Percentiles rank a stretch among this genome's conserved stretches.
Evolutionary conservation across 805 yeast genomes (phyloP).

Genomic region (Saturnispora saitoi): DNA sequence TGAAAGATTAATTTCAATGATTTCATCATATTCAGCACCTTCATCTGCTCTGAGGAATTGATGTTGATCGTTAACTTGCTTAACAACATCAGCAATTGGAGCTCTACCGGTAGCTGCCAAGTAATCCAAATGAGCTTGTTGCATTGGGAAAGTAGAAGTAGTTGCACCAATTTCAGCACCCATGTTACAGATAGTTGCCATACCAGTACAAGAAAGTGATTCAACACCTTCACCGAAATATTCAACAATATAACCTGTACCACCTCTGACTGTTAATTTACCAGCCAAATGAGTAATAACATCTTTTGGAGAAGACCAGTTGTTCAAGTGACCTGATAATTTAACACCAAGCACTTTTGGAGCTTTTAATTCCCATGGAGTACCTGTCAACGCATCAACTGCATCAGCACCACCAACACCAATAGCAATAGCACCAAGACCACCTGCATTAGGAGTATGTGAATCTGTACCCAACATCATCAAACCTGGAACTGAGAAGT

Average conservation of each 20-base stretch:
- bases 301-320: constrained; percentile 98
- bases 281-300: constrained; percentile 91
- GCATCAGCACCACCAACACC: constrained; percentile 99
- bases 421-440: constrained; percentile 93
- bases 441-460: constrained; percentile 98
- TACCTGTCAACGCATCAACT: constrained; percentile 89
- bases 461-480: constrained; percentile 95
- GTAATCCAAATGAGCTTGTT: constrained; percentile 80
- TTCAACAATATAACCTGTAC: constrained; percentile 94
- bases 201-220: constrained; percentile 92
- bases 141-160: constrained; percentile 95
- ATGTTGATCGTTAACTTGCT: constrained; percentile 50
- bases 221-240: constrained; percentile 94
- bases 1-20: constrained; percentile 81
- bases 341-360: constrained; percentile 94
- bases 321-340: constrained; percentile 82
- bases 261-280: constrained; percentile 92
- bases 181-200: constrained; percentile 99
- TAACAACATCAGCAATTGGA: constrained; percentile 76
- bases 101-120: constrained; percentile 80
- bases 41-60: constrained; percentile 76
- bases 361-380: constrained; percentile 97
- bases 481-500: constrained; percentile 96
- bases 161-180: constrained; percentile 99
- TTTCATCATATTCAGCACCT: constrained; percentile 90